Evolutionary conservation across 75 land plant genomes (phyloP).

Genomic region (Selaginella moellendorffii): DNA sequence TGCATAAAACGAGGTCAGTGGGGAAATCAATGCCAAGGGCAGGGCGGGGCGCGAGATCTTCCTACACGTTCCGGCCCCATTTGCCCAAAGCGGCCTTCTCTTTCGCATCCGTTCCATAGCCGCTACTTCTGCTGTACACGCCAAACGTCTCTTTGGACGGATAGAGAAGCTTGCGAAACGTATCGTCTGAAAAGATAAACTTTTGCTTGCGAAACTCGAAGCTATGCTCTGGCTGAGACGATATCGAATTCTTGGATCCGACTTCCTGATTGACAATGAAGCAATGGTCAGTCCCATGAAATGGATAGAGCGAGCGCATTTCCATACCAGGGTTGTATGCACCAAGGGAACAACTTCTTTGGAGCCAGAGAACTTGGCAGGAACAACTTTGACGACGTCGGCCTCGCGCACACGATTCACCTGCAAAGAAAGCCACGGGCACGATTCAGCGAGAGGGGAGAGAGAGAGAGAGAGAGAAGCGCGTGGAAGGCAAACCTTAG

Average conservation of each 20-base stretch:
- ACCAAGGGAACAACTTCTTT: constrained; percentile 66
- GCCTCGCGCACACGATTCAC: constrained; percentile 47
- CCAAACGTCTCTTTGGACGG: constrained; percentile 81
- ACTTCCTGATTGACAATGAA: too few relatives aligned
- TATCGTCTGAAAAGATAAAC: constrained; percentile 65
- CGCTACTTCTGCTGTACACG: constrained; percentile 53
- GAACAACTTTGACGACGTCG: constrained; percentile 68
- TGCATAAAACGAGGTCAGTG: constrained; percentile 15
- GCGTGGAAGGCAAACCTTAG: constrained; percentile 35
- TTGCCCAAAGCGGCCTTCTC: constrained; percentile 51
- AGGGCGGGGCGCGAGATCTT: background rate
- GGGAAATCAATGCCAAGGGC: background rate
- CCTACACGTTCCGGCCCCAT: constrained; percentile 94
- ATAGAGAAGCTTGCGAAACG: constrained; percentile 71
- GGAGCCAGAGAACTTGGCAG: constrained; percentile 79
- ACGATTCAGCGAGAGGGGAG: background rate
- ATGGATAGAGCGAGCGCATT: background rate
- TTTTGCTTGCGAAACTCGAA: constrained; percentile 91
- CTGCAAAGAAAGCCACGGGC: constrained; percentile 22
- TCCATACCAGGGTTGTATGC: constrained; percentile 28
- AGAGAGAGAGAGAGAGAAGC: background rate
- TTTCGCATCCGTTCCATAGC: constrained; percentile 86
- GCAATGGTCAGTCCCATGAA: too few relatives aligned
- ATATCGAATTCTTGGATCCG: too few relatives aligned
- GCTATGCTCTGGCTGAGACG: background rate